A percentile compares a stretch with the other conserved stretches of the same genome.
phyloP scores from a whole-genome alignment of 192 early-diverging fungal genomes.

The Umbelopsis sp. region DNA sequence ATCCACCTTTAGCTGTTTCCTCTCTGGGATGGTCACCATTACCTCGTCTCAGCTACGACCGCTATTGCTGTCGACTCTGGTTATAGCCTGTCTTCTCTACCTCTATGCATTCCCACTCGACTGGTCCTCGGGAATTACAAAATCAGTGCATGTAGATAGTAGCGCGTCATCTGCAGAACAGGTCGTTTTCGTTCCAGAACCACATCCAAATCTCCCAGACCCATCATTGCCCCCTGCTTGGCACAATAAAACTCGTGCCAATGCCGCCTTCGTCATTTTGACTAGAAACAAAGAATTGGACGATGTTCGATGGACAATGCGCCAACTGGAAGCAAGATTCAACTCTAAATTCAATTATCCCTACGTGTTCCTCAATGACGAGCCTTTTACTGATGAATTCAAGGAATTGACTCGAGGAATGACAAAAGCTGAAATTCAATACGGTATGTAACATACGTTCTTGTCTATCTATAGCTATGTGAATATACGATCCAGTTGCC shows the following conservation, averaged over 20 bases:
- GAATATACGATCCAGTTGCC: neutral
- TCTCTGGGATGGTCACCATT: conserved; percentile 7
- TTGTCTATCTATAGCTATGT: neutral
- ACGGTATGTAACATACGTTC: conserved; percentile 41
- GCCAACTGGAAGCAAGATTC: conserved; percentile 80
- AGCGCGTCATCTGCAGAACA: conserved; percentile 11
- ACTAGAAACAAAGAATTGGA: conserved; percentile 71
- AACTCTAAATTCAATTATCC: conserved; percentile 81
- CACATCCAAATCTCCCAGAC: conserved; percentile 24
- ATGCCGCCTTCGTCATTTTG: conserved; percentile 77
- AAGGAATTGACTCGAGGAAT: conserved; percentile 53
- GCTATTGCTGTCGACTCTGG: neutral
- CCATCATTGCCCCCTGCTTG: conserved; percentile 22
- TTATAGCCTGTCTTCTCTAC: neutral
- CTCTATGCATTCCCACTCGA: neutral
- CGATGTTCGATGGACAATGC: conserved; percentile 59
- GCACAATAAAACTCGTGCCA: conserved; percentile 40
- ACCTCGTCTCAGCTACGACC: conserved; percentile 10
- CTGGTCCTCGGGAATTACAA: neutral
- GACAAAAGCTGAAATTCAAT: conserved; percentile 59
- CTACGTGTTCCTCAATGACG: conserved; percentile 87
- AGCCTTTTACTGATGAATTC: conserved; percentile 72
- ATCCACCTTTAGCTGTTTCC: neutral
- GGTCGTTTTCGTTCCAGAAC: neutral
- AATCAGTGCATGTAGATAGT: neutral